Evolutionary conservation across 257 asterid species (phyloP).

Genomic region (Asclepias syriaca): DNA sequence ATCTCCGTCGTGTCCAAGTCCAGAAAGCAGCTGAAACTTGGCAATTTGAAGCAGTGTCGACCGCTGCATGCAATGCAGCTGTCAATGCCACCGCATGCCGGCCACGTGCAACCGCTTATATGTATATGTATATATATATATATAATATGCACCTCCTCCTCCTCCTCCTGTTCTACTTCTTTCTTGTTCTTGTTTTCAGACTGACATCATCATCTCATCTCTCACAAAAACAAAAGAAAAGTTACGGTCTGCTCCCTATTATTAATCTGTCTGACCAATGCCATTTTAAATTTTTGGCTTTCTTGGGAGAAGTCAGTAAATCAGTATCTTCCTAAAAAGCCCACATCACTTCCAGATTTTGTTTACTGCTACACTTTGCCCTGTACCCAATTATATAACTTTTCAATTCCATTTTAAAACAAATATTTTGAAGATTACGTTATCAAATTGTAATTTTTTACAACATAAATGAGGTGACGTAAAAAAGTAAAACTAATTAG

Average conservation of each 20-base stretch:
- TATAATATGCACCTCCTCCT: neutral
- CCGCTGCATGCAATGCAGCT: slow-evolving; percentile 33
- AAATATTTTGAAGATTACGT: too few relatives aligned
- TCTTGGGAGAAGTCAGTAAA: neutral
- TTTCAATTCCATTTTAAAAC: too few relatives aligned
- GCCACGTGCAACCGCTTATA: slow-evolving; percentile 17
- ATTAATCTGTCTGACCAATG: neutral
- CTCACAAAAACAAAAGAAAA: neutral
- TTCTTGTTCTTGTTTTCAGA: slow-evolving; percentile 3
- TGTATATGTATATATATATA: neutral
- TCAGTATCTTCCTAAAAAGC: slow-evolving; percentile 1
- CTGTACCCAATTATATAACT: neutral
- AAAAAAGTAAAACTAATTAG: neutral
- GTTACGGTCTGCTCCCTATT: neutral
- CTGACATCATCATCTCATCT: slow-evolving; percentile 1
- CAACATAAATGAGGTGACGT: neutral
- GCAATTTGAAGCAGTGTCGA: slow-evolving; percentile 1
- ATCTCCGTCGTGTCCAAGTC: neutral
- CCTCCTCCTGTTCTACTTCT: too few relatives aligned
- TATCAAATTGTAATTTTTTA: too few relatives aligned
- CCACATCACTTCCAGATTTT: neutral
- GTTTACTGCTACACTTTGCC: neutral
- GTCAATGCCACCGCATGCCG: slow-evolving; percentile 15
- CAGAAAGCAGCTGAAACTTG: slow-evolving; percentile 21
- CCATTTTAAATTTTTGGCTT: slow-evolving; percentile 7